phyloP scores from a whole-genome alignment of 2,329 filamentous ascomycete species.

The Coniochaeta sp. region DNA sequence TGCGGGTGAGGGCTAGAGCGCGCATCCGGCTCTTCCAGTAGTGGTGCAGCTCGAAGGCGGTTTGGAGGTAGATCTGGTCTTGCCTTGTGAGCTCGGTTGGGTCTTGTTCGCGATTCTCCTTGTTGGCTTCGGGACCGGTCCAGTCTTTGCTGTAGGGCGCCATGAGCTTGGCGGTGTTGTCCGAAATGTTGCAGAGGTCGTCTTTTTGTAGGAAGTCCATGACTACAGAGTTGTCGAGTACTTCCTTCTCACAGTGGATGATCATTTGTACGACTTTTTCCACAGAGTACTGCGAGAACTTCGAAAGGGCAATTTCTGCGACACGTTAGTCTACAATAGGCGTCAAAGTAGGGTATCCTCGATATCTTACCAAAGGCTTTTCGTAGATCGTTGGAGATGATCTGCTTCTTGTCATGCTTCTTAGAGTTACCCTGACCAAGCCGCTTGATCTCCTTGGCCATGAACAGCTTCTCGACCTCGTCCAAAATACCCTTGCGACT shows the following conservation, averaged over 20 bases:
- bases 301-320: constrained; percentile 79
- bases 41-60: constrained; percentile 88
- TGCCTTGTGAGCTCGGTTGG: constrained; percentile 83
- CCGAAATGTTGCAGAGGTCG: constrained; percentile 84
- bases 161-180: constrained; percentile 86
- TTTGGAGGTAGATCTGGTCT: constrained; percentile 91
- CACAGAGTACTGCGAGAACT: constrained; percentile 77
- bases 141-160: constrained; percentile 95
- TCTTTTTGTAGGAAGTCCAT: constrained; percentile 96
- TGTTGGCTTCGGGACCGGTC: constrained; percentile 79
- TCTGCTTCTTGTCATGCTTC: constrained; percentile 94
- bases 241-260: constrained; percentile 86
- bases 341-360: not conserved
- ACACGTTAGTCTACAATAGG: constrained; percentile 20
- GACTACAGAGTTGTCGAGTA: constrained; percentile 82
- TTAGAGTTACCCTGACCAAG: constrained; percentile 65
- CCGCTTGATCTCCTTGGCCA: constrained; percentile 93
- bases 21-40: constrained; percentile 99
- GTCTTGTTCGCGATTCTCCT: constrained; percentile 75
- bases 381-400: constrained; percentile 85
- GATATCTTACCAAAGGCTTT: constrained; percentile 68
- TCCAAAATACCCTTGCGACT: constrained; percentile 93
- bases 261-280: constrained; percentile 89
- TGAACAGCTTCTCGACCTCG: constrained; percentile 94
- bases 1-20: constrained; percentile 76